Conservation (phyloP, 1,284 basidiomycete species). For the Tremellales sp. region DNA sequence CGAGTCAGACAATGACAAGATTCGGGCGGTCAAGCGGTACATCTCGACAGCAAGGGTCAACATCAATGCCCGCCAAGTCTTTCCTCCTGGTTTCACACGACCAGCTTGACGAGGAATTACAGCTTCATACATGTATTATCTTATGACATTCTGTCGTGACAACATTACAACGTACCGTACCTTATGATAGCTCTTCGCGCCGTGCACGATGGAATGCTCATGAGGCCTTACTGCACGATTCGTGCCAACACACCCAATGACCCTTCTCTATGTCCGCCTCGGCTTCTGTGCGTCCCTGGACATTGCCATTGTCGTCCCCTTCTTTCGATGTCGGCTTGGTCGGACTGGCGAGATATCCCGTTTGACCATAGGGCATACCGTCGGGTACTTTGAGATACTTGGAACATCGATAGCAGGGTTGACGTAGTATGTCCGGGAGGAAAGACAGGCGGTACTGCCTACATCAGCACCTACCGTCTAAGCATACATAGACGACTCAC, state of each 20-base stretch:
- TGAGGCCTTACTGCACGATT: constrained; percentile 5
- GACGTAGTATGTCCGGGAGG: constrained; percentile 1
- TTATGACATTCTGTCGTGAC: not conserved
- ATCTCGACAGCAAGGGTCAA: constrained; percentile 58
- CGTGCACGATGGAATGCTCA: not conserved
- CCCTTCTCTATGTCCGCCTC: not conserved
- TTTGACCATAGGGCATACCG: constrained; percentile 8
- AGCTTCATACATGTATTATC: constrained; percentile 2
- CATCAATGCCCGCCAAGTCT: constrained; percentile 79
- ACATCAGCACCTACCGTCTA: not conserved
- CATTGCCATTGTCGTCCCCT: not conserved
- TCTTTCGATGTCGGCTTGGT: not conserved
- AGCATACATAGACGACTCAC: constrained; percentile 5
- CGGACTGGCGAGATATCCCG: constrained; percentile 5
- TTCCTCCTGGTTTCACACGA: constrained; percentile 41
- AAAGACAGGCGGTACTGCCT: constrained; percentile 9
- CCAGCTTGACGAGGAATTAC: not conserved
- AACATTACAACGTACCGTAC: constrained; percentile 1
- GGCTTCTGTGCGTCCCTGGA: too few species aligned
- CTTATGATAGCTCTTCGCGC: constrained; percentile 1
- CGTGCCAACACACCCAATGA: constrained; percentile 22
- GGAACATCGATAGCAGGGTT: constrained; percentile 14
- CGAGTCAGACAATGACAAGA: constrained; percentile 23
- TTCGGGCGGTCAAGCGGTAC: constrained; percentile 58
- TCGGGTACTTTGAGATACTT: constrained; percentile 10